Evolutionary conservation across 768 basidiomycete species (phyloP).

Genomic region (Boletus vermiculosoides): DNA sequence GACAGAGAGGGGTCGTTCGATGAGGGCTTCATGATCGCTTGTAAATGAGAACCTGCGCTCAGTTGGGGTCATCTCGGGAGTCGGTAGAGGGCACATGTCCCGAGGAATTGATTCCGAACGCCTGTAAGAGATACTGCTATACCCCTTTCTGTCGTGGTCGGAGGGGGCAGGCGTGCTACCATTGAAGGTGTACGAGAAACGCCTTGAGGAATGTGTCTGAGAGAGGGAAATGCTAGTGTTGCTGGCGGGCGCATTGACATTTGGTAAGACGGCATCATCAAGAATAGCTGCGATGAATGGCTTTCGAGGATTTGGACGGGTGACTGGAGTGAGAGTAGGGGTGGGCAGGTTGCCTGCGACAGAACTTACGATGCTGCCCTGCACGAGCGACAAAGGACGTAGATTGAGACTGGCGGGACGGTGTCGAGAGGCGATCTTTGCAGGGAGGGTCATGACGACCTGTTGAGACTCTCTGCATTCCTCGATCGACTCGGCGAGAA

Average conservation of each 20-base stretch:
- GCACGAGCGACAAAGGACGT: constrained; percentile 69
- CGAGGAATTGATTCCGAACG: constrained; percentile 40
- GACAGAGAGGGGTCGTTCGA: constrained; percentile 55
- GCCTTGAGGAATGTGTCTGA: constrained; percentile 22
- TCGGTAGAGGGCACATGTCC: constrained; percentile 54
- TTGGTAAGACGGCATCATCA: constrained; percentile 29
- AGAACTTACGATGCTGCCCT: constrained; percentile 44
- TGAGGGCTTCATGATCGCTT: constrained; percentile 18
- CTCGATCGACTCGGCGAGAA: constrained; percentile 16
- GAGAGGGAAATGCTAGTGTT: neutral
- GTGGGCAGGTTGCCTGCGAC: constrained; percentile 46
- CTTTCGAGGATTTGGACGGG: constrained; percentile 44
- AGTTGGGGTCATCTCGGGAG: constrained; percentile 74
- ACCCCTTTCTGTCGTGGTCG: constrained; percentile 39
- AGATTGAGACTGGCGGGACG: constrained; percentile 68
- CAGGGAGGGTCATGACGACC: constrained; percentile 29
- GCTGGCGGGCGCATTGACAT: neutral
- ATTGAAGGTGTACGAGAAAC: constrained; percentile 27
- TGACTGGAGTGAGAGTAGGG: constrained; percentile 51
- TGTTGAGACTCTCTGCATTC: constrained; percentile 22
- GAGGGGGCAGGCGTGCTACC: constrained; percentile 26
- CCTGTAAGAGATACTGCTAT: constrained; percentile 79
- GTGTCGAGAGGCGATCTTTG: constrained; percentile 47
- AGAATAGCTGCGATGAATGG: constrained; percentile 2
- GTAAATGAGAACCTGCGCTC: constrained; percentile 42